These are phyloP conservation scores for Rhizopogon vulgaris DNA, from an alignment of 768 basidiomycete genomes.

Conservation along the genomic window DNA sequence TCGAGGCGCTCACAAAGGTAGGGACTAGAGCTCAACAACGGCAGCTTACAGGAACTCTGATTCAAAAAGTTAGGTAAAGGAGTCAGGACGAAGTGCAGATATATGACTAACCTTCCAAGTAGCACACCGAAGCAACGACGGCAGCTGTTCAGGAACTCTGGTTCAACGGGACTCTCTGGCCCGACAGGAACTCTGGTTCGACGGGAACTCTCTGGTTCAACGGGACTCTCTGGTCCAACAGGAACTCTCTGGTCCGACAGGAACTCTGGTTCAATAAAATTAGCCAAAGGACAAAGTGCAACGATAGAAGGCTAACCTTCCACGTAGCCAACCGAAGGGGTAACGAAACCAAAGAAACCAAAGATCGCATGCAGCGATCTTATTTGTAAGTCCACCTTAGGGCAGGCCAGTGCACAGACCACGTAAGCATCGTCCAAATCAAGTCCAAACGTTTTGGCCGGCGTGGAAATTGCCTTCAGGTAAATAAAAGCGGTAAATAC, in stretches of 20 bases:
- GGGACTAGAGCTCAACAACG: not conserved
- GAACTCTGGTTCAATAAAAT: too few species aligned
- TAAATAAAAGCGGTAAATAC: not conserved
- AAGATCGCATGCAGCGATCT: not conserved
- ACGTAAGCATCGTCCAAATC: not conserved
- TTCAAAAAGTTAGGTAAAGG: not conserved
- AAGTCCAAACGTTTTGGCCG: too few species aligned
- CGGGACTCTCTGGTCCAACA: too few species aligned
- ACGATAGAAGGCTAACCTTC: not conserved
- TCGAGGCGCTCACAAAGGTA: too few species aligned
- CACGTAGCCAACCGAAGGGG: constrained; percentile 24
- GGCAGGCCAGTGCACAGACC: constrained; percentile 22
- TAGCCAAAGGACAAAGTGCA: not conserved
- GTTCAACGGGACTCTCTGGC: too few species aligned
- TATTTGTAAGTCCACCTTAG: constrained; percentile 20
- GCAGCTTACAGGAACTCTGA: not conserved
- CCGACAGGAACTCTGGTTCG: too few species aligned
- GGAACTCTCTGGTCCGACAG: too few species aligned
- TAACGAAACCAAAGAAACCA: constrained; percentile 17
- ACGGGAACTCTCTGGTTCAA: too few species aligned
- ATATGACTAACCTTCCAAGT: not conserved
- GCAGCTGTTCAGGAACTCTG: too few species aligned
- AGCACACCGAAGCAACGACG: constrained; percentile 18
- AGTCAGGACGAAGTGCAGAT: not conserved
- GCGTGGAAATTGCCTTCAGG: too few species aligned